Conservation (phyloP, 371 early-diverging fungal species). For the Batkoa obscura region DNA sequence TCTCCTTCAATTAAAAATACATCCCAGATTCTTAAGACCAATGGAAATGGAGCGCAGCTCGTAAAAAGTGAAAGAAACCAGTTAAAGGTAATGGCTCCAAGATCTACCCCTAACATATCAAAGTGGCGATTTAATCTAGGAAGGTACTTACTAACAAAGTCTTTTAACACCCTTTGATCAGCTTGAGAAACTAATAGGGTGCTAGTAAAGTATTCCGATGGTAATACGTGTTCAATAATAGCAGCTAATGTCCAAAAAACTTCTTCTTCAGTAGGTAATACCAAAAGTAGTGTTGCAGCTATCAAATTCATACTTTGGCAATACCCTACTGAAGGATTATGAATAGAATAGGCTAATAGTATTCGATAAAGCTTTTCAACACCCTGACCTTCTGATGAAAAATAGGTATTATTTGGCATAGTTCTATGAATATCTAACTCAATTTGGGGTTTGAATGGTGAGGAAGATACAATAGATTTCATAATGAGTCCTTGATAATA, state of each 20-base stretch:
- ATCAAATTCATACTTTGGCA: constrained; percentile 21
- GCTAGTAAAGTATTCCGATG: constrained; percentile 15
- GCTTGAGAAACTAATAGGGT: constrained; percentile 15
- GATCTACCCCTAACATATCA: constrained; percentile 13
- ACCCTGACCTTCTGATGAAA: constrained; percentile 14
- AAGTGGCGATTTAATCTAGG: constrained; percentile 14
- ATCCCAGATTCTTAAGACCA: constrained; percentile 18
- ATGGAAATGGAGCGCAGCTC: constrained; percentile 13
- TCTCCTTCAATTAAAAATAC: constrained; percentile 16
- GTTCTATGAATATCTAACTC: constrained; percentile 19
- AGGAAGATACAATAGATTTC: constrained; percentile 1
- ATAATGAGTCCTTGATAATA: constrained; percentile 14
- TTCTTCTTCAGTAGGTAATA: constrained; percentile 16
- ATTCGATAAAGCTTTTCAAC: constrained; percentile 15
- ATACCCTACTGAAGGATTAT: constrained; percentile 17
- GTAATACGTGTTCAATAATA: constrained; percentile 13
- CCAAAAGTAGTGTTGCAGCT: constrained; percentile 15
- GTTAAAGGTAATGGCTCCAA: constrained; percentile 18
- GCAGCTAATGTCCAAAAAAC: constrained; percentile 16
- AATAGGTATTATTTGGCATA: constrained; percentile 16
- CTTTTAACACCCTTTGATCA: constrained; percentile 16
- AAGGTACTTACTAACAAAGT: constrained; percentile 14
- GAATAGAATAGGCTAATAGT: constrained; percentile 15
- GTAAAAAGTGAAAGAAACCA: constrained; percentile 20
- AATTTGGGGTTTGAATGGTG: constrained; percentile 15